Percentiles rank a stretch among this genome's conserved stretches.
Evolutionary conservation across 129 eudicot genomes (phyloP).

Genomic region (Ambrosia trifida): DNA sequence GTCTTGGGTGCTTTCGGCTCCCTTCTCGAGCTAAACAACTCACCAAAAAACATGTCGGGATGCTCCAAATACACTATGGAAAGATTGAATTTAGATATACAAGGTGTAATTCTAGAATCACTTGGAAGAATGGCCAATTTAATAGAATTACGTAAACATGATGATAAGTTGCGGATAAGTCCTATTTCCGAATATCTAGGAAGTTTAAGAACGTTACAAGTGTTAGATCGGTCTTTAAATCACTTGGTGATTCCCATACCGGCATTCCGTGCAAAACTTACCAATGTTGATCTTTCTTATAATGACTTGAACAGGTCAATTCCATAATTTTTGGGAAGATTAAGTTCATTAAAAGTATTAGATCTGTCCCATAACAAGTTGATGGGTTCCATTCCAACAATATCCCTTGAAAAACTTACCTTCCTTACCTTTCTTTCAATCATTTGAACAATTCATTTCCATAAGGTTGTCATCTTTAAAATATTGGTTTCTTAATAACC

Average conservation of each 20-base stretch:
- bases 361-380: not conserved
- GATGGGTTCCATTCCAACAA: not conserved
- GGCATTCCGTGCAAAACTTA: not conserved
- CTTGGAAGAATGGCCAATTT: not conserved
- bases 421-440: not conserved
- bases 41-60: not conserved
- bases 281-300: not conserved
- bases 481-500: not conserved
- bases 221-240: not conserved
- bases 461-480: not conserved
- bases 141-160: not conserved
- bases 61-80: not conserved
- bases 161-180: not conserved
- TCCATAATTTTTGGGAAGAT: not conserved
- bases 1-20: no score
- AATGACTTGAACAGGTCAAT: not conserved
- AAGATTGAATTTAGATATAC: not conserved
- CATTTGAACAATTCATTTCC: not conserved
- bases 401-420: not conserved
- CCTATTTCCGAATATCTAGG: not conserved
- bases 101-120: not conserved
- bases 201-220: no score
- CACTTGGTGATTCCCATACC: not conserved
- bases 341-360: not conserved
- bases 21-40: not conserved